These are phyloP conservation scores for Plasmodium fragile DNA, from an alignment of 169 alveolate species.

Conservation along the genomic window DNA sequence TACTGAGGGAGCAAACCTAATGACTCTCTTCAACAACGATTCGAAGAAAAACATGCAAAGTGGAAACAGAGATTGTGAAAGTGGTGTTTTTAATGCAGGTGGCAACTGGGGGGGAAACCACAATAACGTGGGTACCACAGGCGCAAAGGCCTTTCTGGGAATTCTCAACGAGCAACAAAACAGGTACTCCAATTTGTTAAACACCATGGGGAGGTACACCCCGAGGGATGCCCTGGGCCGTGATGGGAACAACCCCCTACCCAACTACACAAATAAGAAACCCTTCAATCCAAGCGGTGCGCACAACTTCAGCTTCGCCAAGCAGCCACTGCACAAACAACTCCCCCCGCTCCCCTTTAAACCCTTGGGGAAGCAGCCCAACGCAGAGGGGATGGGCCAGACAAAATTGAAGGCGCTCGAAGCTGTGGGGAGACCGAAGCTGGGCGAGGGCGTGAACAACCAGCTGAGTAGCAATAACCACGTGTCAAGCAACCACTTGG, in stretches of 20 bases:
- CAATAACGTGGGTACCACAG: not conserved
- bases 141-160: not conserved
- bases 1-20: not conserved
- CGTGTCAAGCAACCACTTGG: not conserved
- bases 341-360: slow-evolving; percentile 4
- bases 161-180: not conserved
- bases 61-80: not conserved
- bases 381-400: not conserved
- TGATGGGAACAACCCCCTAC: not conserved
- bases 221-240: not conserved
- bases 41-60: not conserved
- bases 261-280: not conserved
- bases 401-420: not conserved
- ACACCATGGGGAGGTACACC: slow-evolving; percentile 7
- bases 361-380: not conserved
- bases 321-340: not conserved
- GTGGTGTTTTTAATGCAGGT: not conserved
- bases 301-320: not conserved
- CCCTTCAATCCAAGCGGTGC: not conserved
- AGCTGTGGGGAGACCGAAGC: not conserved
- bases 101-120: not conserved
- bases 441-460: not conserved
- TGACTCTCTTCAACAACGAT: not conserved
- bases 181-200: not conserved
- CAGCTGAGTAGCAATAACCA: not conserved